Percentiles rank a stretch among this genome's conserved stretches.
phyloP scores from a whole-genome alignment of 1,284 basidiomycete genomes.

The Ustilago xerochloae region DNA sequence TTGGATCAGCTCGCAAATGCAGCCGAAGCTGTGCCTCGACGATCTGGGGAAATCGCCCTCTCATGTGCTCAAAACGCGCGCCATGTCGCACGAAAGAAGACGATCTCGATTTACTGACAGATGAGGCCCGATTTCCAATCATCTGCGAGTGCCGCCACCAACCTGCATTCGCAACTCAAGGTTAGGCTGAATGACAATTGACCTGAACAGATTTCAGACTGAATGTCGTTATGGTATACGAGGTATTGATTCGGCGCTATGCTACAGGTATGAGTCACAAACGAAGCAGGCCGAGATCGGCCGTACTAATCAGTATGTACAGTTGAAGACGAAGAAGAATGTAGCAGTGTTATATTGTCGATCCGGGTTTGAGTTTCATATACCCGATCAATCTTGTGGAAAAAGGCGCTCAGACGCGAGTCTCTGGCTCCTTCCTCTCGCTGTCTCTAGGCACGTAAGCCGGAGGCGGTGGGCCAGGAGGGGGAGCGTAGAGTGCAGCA shows the following conservation, averaged over 20 bases:
- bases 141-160: too few relatives aligned
- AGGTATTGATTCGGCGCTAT: background rate
- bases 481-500: conserved; percentile 30
- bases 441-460: conserved; percentile 29
- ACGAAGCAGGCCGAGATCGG: background rate
- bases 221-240: too few relatives aligned
- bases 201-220: too few relatives aligned
- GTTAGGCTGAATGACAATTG: too few relatives aligned
- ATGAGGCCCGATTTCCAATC: too few relatives aligned
- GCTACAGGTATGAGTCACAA: background rate
- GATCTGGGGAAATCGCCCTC: background rate
- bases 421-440: conserved; percentile 26
- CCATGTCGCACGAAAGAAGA: background rate
- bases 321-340: background rate
- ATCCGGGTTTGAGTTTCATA: too few relatives aligned
- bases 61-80: background rate
- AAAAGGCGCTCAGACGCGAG: conserved; percentile 12
- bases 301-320: too few relatives aligned
- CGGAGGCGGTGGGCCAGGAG: conserved; percentile 40
- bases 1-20: conserved; percentile 1
- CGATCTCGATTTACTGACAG: background rate
- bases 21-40: background rate
- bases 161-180: too few relatives aligned
- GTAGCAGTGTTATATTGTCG: too few relatives aligned
- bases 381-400: background rate